Conservation (phyloP, 257 asterid species). For the Datura wrightii region DNA sequence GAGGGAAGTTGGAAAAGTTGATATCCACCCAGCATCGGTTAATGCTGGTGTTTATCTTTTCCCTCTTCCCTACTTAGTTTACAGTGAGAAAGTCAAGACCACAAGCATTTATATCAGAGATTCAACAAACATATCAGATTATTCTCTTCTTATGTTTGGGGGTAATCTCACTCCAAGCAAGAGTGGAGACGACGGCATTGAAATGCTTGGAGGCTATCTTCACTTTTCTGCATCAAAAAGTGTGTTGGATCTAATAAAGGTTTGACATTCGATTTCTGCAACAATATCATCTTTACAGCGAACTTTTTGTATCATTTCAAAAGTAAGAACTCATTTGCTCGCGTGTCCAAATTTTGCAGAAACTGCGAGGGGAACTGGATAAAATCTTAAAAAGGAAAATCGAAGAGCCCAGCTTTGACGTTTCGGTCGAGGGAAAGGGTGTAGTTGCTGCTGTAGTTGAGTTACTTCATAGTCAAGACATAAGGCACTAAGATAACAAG, state of each 20-base stretch:
- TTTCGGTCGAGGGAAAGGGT: constrained; percentile 73
- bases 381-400: constrained; percentile 80
- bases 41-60: constrained; percentile 77
- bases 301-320: neutral
- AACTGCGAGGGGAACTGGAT: constrained; percentile 87
- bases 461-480: constrained; percentile 75
- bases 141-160: constrained; percentile 93
- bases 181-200: constrained; percentile 80
- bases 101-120: constrained; percentile 76
- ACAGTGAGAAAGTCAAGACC: constrained; percentile 90
- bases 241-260: constrained; percentile 81
- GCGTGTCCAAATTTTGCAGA: constrained; percentile 51
- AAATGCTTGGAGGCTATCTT: constrained; percentile 97
- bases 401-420: constrained; percentile 73
- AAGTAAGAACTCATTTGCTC: neutral
- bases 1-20: constrained; percentile 89
- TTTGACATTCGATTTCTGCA: neutral
- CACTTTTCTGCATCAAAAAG: constrained; percentile 88
- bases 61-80: constrained; percentile 93
- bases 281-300: neutral
- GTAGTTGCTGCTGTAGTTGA: constrained; percentile 82
- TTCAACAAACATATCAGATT: constrained; percentile 91
- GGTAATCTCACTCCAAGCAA: constrained; percentile 83
- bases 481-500: constrained; percentile 39
- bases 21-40: constrained; percentile 91